Evolutionary conservation across 495 filamentous ascomycete species (phyloP), one percentile per base, ranked within the genome.

Genomic region (Podospora appendiculata): DNA sequence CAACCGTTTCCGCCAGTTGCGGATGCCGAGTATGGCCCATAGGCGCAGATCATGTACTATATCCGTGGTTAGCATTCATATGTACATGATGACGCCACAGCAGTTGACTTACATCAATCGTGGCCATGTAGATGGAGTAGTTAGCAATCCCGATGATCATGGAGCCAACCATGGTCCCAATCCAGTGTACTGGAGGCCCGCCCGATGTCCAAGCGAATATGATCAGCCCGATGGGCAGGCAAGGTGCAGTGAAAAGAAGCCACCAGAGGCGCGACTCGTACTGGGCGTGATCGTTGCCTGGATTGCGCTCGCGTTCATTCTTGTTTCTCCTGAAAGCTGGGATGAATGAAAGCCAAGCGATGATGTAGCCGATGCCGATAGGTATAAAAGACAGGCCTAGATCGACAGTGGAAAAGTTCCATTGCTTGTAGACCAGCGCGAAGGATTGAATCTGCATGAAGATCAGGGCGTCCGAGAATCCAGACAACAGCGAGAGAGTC

Each of bases 381-480:
- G 84, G 74, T 18, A 82, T 66, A 65, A 88, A 88, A 13, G 81
- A 71, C 17, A 87, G 68, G 1, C 84, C 85, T 13, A 80, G 64
- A 39, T 75, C 58, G 19, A 79, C 70, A 0, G 75, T 65, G 36
- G 67, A 67, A 56, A 88, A 87, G 40, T 65, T 62, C 82, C 82
- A 89, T 53, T 84, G 79, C 19, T 71, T 56, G 59, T 85, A 88
- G 18, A 88, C 83, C 11, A 84, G 70, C 1, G 59, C 60, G 61
- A 86, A 85, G 0, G 79, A 83, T 56, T 88, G 81, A 54, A 88
- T 81, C 68, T 85, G 87, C 66, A 83, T 86, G 74, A 88, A 90
- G 69, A 91, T 86, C 7, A 91, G 75, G n/a, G 86, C 87, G 56
- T 90, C 87, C 25, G 78, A 81, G 73, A 89, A 89, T 41, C 87